phyloP scores from a whole-genome alignment of 2,329 filamentous ascomycete genomes.

The Colletotrichum horii region DNA sequence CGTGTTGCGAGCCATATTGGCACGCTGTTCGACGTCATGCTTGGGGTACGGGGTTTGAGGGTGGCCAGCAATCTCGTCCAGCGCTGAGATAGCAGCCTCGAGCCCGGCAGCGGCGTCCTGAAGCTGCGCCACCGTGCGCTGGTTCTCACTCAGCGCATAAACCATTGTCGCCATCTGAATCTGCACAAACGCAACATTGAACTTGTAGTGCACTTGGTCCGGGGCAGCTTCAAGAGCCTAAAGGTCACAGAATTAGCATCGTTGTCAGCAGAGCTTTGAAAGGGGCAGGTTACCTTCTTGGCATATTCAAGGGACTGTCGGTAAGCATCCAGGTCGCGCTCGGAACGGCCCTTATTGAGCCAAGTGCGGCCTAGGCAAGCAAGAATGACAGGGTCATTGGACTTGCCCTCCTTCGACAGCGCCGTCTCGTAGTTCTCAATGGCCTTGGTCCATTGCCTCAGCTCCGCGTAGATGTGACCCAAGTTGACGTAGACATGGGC shows the following conservation, averaged over 20 bases:
- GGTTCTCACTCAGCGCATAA: constrained; percentile 74
- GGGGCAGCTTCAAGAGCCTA: constrained; percentile 79
- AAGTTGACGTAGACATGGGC: constrained; percentile 90
- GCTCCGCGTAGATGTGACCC: constrained; percentile 89
- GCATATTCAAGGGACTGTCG: constrained; percentile 64
- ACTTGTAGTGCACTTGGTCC: constrained; percentile 89
- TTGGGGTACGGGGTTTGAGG: constrained; percentile 85
- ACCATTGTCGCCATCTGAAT: constrained; percentile 89
- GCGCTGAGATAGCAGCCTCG: constrained; percentile 80
- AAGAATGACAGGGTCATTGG: constrained; percentile 77
- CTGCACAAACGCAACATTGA: constrained; percentile 98
- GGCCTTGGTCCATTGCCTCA: constrained; percentile 87
- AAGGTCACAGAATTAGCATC: constrained; percentile 26
- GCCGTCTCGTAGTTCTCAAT: constrained; percentile 95
- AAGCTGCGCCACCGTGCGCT: constrained; percentile 81
- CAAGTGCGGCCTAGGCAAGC: constrained; percentile 88
- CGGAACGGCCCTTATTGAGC: constrained; percentile 76
- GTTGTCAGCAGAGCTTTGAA: neutral
- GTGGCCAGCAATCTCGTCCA: constrained; percentile 67
- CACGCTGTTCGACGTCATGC: constrained; percentile 89
- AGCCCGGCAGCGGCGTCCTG: constrained; percentile 81
- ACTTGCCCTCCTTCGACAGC: constrained; percentile 76
- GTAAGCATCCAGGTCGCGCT: constrained; percentile 63
- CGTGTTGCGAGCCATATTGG: constrained; percentile 96
- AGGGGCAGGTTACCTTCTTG: constrained; percentile 56